These are phyloP conservation scores for Taiwanofungus camphoratus DNA, from an alignment of 1,284 basidiomycete species.

Conservation along the genomic window DNA sequence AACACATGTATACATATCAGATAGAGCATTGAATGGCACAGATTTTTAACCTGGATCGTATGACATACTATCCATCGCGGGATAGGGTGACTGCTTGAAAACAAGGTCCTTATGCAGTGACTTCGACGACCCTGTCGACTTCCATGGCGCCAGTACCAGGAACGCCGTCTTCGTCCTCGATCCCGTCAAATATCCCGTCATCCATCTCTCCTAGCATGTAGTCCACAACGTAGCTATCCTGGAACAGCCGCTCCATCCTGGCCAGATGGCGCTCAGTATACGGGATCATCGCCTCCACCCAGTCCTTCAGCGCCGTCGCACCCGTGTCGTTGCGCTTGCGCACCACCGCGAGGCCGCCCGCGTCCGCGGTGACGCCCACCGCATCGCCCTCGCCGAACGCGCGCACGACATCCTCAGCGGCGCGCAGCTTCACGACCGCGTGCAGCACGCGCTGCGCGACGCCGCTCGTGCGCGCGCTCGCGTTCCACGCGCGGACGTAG, in stretches of 20 bases:
- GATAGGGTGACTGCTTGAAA: not conserved
- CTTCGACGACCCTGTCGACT: constrained; percentile 19
- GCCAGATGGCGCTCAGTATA: constrained; percentile 92
- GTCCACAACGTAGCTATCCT: constrained; percentile 93
- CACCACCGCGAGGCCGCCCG: constrained; percentile 17
- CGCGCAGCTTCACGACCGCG: constrained; percentile 72
- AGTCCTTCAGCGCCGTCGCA: constrained; percentile 55
- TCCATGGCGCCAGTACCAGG: constrained; percentile 26
- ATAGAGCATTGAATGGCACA: no score
- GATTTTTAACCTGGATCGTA: no score
- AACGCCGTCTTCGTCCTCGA: constrained; percentile 40
- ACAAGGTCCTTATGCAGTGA: constrained; percentile 13
- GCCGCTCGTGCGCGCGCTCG: constrained; percentile 78
- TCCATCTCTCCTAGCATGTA: constrained; percentile 93
- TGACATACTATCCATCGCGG: no score
- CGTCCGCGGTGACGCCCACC: constrained; percentile 31
- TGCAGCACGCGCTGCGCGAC: constrained; percentile 86
- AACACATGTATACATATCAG: no score
- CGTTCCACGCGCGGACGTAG: constrained; percentile 92
- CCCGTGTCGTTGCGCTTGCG: constrained; percentile 24
- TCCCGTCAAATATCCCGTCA: constrained; percentile 57
- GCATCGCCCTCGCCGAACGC: constrained; percentile 47
- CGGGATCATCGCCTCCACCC: constrained; percentile 83
- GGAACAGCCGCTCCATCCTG: constrained; percentile 80
- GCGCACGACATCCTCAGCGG: constrained; percentile 67